Base-by-base conservation (phyloP, 139 green algal genomes). In the Desmodesmus armatus region DNA sequence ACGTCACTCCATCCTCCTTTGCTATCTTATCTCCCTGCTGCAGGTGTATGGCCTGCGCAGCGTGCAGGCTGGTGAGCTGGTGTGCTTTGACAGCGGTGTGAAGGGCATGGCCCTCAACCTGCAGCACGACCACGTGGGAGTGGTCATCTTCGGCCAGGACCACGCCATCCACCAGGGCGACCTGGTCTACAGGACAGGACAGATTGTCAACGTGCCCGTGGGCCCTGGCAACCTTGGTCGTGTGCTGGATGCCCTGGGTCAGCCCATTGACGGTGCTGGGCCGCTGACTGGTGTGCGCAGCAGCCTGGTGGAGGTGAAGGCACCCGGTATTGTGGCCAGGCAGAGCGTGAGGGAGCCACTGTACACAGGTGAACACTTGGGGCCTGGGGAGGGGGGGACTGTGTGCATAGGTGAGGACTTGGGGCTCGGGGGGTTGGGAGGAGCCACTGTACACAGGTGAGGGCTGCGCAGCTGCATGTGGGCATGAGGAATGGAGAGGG, bases 61-160 rank as follows among this genome's bases (percentile, higher is more conserved):
- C 40, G 81, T 86, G 69, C 69, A 81, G 88, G 94, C 95, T 19
- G 96, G 96, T 51, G 96, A 98, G 91, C 94, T 98, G 90, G 92
- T 98, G 31, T 95, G 96, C 91, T 98, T 98, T 80, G 90, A 92
- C 67, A 90, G 83, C 83, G 96, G 95, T 60, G 89, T 96, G 51
- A 94, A 95, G 90, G 96, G 95, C 76, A 98, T 98, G 93, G 96
- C 96, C 40, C 90, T 98, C 67, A 98, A 98, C 87, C 79, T 98
- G 77, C 94, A 98, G 91, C 91, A 89, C 77, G 94, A 98, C 89
- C 96, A 98, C 82, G 95, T 98, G 51, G 96, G 96, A 91, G 90
- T 97, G 40, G 96, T 98, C 33, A 88, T 98, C 51, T 97, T 98
- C 87, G 95, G 96, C 87, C 89, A 90, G 72, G 94, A 97, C 83